Evolutionary conservation across 129 eudicot genomes (phyloP), one percentile per base, ranked within the genome.

Genomic region (Scalesia atractyloides): DNA sequence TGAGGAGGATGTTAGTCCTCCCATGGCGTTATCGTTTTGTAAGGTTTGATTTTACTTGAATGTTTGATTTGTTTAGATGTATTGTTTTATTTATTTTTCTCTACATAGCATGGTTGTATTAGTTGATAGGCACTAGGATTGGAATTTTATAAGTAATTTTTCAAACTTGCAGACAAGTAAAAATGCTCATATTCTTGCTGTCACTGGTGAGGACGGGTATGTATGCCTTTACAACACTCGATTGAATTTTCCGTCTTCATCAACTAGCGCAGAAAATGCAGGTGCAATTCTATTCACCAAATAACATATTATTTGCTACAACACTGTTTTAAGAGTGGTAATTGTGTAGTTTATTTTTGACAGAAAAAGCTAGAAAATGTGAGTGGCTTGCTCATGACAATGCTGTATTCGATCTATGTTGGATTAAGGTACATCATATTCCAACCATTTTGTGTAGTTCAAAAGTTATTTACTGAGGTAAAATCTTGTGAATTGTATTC

Each of bases 321-420:
- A 16, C 2, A 49, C 49, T 50, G 74, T 76, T 54, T 44, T 39
- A 18, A 34, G 43, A 10, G n/a, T 7, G 5, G 20, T 70, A 51
- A 13, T 48, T 9, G 51, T 48, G 16, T 47, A 46, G 0, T 56
- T 52, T 4, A 4, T 54, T 54, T 15, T 68, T 50, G 66, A 50
- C 91, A 88, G 99, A 88, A 26, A 88, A 81, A 85, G 86, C 97
- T 3, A 86, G 82, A 72, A 72, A 83, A 10, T 74, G 73, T 22
- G 90, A 86, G 73, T 94, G 99, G 99, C 78, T 76, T 73, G 97
- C 93, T 54, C 99, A 94, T 69, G 86, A 86, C 17, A 94, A 94
- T 68, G 90, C 97, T 17, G 74, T 94, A 11, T 94, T 88, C 75
- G 99, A 90, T 49, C 52, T 88, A 18, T 90, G 97, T 62, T 94